Percentiles rank a stretch among this genome's conserved stretches.
Conservation (phyloP, 306 rosid genomes). For the Corylus heterophylla region DNA sequence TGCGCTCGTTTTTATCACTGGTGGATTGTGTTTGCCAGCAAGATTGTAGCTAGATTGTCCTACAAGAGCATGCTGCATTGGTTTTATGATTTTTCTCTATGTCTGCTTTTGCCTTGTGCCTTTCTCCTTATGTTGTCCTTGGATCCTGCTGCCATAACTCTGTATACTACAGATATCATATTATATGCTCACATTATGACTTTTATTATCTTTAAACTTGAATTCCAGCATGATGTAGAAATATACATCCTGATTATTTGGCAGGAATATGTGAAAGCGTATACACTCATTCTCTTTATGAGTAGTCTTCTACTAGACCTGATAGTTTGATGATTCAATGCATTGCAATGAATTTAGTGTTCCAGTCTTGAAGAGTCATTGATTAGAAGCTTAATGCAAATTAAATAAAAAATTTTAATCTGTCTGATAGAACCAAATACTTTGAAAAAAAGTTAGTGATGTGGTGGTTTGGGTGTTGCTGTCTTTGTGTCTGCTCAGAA, state of each 20-base stretch:
- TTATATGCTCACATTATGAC: not conserved
- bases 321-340: not conserved
- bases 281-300: not conserved
- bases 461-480: not conserved
- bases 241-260: not conserved
- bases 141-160: not conserved
- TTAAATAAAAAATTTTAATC: not conserved
- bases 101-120: slow-evolving; percentile 3
- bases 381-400: not conserved
- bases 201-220: not conserved
- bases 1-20: not conserved
- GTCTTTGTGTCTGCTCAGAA: not conserved
- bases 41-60: not conserved
- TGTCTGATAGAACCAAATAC: not conserved
- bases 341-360: not conserved
- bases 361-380: not conserved
- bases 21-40: not conserved
- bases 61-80: not conserved
- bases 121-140: not conserved
- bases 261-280: not conserved
- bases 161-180: not conserved
- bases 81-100: not conserved
- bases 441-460: not conserved
- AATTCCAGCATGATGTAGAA: not conserved
- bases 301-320: not conserved